These are phyloP conservation scores for Aspergillus hortae DNA, from an alignment of 2,329 filamentous ascomycete genomes.

Conservation along the genomic window DNA sequence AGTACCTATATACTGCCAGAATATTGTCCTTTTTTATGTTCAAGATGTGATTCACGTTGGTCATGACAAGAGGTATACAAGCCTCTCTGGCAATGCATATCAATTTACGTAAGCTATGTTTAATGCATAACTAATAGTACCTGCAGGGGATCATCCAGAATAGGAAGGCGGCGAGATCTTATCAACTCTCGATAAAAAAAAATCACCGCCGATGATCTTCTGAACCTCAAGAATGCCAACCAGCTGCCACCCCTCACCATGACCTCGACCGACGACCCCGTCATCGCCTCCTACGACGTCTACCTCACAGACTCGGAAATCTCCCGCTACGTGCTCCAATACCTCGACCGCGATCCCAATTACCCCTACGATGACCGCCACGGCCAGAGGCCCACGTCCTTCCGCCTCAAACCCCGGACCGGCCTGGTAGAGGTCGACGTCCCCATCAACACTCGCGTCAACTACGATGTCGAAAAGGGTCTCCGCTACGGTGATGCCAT, in stretches of 20 bases:
- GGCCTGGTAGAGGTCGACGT: constrained; percentile 91
- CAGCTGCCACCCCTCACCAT: not conserved
- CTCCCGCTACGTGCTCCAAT: constrained; percentile 79
- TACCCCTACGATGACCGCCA: constrained; percentile 59
- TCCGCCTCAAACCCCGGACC: constrained; percentile 77
- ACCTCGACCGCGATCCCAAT: constrained; percentile 64
- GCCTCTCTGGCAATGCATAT: no score
- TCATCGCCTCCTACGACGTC: constrained; percentile 75
- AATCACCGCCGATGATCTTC: not conserved
- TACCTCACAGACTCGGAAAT: constrained; percentile 74
- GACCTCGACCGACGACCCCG: constrained; percentile 52
- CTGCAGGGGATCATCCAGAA: not conserved
- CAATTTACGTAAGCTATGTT: no score
- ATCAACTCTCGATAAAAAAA: not conserved
- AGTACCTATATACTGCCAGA: no score
- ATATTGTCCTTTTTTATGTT: no score
- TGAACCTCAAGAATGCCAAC: not conserved
- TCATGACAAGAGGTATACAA: no score
- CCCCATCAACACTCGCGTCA: constrained; percentile 66
- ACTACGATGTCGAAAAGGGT: constrained; percentile 83
- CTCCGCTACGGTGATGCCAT: constrained; percentile 78
- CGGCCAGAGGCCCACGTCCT: constrained; percentile 60
- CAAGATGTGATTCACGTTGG: no score
- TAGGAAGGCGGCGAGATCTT: not conserved
- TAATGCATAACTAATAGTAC: no score